Base-by-base conservation (phyloP, 192 early-diverging fungal species). In the Backusella westeae region DNA sequence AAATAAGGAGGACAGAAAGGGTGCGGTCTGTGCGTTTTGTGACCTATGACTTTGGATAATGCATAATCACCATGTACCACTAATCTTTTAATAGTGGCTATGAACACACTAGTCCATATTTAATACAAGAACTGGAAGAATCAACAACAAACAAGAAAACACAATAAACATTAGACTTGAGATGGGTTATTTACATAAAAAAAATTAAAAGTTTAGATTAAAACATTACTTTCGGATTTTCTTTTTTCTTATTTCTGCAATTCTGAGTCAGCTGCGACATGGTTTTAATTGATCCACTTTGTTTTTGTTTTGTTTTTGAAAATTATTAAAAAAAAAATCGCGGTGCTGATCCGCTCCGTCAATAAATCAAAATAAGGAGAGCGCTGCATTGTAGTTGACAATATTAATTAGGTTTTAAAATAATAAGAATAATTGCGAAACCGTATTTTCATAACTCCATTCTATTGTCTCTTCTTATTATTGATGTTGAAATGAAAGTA, bases 21-120 rank as follows among this genome's bases (percentile, higher is more conserved):
- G 56, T 26, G 26, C 21, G 56, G 56, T 63, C 56, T 63, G 56
- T 63, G 56, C 56, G 56, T 63, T 63, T 63, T 63, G 56, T 63
- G 7, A 63, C 26, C 56, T 63, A 63, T 63, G 56, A 63, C 7
- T 63, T 9, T 63, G 10, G 26, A 63, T 19, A 49, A 19, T 63
- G 56, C 56, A 63, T 63, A 6, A 63, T 29, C 26, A 29, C 26
- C 0, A 29, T 63, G 56, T 63, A 63, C 29, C 56, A 63, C 23
- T 63, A 10, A 26, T 63, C 3, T 4, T 63, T 26, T 63, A 4
- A 63, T 63, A 29, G 23, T 63, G 12, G 46, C 7, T n/a, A 53
- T 63, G 9, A 26, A 29, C 29, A 26, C 56, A 29, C 12, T 63
- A 26, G 29, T 23, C 23, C 9, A 1, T 63, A 29, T 63, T 63